Conservation (phyloP, 1,284 basidiomycete genomes). For the Ganoderma leucocontextum region DNA sequence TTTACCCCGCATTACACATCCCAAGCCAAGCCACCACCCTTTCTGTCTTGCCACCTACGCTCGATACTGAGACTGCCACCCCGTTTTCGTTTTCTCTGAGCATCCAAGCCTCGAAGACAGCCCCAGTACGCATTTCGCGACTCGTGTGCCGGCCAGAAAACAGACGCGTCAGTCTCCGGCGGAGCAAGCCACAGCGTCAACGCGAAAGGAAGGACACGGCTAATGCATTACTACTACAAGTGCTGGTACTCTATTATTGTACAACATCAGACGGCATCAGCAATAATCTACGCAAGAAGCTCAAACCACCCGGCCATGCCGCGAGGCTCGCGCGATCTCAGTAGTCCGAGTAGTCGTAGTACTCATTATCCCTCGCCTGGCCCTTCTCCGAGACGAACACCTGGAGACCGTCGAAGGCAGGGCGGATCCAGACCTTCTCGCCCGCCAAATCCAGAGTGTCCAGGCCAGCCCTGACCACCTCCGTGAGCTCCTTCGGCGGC, state of each 20-base stretch:
- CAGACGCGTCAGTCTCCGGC: conserved; percentile 8
- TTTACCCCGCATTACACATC: conserved; percentile 18
- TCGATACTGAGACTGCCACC: neutral
- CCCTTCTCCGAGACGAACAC: conserved; percentile 53
- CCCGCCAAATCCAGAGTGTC: conserved; percentile 53
- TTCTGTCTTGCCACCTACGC: neutral
- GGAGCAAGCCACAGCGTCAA: neutral
- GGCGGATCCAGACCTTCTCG: conserved; percentile 64
- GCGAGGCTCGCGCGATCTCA: neutral
- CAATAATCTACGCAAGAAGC: conserved; percentile 5
- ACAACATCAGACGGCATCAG: neutral
- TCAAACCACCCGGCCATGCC: neutral
- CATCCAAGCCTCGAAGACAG: neutral
- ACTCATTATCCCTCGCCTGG: conserved; percentile 55
- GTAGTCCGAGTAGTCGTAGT: conserved; percentile 40
- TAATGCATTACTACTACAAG: conserved; percentile 8
- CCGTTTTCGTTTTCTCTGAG: neutral
- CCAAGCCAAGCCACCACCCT: neutral
- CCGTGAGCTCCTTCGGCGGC: conserved; percentile 45
- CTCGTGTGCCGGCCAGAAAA: neutral
- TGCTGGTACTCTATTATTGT: neutral
- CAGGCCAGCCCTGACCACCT: conserved; percentile 52
- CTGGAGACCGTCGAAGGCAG: conserved; percentile 74
- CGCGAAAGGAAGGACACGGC: neutral
- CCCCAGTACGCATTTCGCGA: neutral